Evolutionary conservation across 2,329 filamentous ascomycete genomes (phyloP).

Genomic region (Coniochaeta sp.): DNA sequence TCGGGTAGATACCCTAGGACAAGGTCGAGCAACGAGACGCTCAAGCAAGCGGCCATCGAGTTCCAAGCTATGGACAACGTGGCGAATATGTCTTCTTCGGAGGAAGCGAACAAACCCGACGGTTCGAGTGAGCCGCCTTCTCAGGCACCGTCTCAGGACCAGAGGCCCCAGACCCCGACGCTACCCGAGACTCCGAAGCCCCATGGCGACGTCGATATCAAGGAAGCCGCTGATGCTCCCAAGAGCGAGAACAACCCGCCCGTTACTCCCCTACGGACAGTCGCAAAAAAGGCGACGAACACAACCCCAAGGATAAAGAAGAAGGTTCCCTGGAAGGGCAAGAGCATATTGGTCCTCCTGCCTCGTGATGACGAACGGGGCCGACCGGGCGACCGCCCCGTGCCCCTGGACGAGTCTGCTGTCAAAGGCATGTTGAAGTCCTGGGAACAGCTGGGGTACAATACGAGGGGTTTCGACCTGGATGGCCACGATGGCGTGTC

Average conservation of each 20-base stretch:
- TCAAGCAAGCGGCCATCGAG: constrained; percentile 31
- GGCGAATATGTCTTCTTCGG: constrained; percentile 16
- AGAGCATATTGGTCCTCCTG: constrained; percentile 63
- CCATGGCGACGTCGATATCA: constrained; percentile 19
- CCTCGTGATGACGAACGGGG: constrained; percentile 62
- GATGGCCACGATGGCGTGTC: constrained; percentile 34
- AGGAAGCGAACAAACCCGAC: constrained; percentile 9
- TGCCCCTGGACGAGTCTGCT: constrained; percentile 47
- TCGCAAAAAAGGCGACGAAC: constrained; percentile 27
- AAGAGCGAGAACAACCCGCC: constrained; percentile 8
- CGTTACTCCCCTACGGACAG: constrained; percentile 18
- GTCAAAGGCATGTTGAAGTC: constrained; percentile 54
- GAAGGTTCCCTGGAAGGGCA: constrained; percentile 68
- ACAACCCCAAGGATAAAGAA: constrained; percentile 56
- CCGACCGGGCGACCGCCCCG: constrained; percentile 41
- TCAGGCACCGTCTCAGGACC: not conserved
- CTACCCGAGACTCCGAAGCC: constrained; percentile 23
- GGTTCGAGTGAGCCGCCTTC: constrained; percentile 7
- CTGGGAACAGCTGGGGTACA: constrained; percentile 65
- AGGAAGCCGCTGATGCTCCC: constrained; percentile 16
- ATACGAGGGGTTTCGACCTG: constrained; percentile 60
- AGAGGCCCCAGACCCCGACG: not conserved
- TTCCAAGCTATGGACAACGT: constrained; percentile 8
- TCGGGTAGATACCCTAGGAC: constrained; percentile 33
- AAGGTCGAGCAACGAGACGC: constrained; percentile 49